Evolutionary conservation across 306 rosid species (phyloP).

Genomic region (Cicer judaicum): DNA sequence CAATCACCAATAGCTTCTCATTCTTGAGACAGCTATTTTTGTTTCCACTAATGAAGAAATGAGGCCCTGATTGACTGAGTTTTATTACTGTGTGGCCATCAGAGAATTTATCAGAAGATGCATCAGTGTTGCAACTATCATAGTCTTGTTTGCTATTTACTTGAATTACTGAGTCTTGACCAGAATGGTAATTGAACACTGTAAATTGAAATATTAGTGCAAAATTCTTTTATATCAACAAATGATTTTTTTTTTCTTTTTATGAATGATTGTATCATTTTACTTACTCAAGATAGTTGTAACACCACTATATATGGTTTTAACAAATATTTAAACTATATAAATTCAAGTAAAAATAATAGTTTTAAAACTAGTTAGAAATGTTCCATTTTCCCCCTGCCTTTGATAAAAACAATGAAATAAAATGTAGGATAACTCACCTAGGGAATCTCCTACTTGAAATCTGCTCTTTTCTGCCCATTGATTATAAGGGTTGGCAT

Average conservation of each 20-base stretch:
- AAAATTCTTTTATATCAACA: neutral
- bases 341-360: neutral
- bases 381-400: neutral
- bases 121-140: conserved; percentile 66
- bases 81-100: conserved; percentile 76
- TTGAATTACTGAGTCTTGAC: conserved; percentile 76
- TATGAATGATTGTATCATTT: conserved; percentile 3
- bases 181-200: conserved; percentile 79
- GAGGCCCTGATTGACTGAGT: conserved; percentile 65
- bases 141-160: conserved; percentile 69
- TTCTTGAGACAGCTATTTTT: conserved; percentile 73
- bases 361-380: neutral
- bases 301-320: too few relatives aligned
- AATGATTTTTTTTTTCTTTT: neutral
- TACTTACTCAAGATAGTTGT: too few relatives aligned
- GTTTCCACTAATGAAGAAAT: conserved; percentile 81
- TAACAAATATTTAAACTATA: conserved; percentile 1
- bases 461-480: conserved; percentile 84
- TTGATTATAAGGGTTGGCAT: conserved; percentile 56
- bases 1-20: conserved; percentile 74
- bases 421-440: conserved; percentile 45
- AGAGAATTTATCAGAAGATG: conserved; percentile 50
- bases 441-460: conserved; percentile 81
- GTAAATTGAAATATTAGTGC: conserved; percentile 12
- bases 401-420: conserved; percentile 16